Conservation (phyloP, 2,329 filamentous ascomycete genomes). For the Diplodia intermedia region DNA sequence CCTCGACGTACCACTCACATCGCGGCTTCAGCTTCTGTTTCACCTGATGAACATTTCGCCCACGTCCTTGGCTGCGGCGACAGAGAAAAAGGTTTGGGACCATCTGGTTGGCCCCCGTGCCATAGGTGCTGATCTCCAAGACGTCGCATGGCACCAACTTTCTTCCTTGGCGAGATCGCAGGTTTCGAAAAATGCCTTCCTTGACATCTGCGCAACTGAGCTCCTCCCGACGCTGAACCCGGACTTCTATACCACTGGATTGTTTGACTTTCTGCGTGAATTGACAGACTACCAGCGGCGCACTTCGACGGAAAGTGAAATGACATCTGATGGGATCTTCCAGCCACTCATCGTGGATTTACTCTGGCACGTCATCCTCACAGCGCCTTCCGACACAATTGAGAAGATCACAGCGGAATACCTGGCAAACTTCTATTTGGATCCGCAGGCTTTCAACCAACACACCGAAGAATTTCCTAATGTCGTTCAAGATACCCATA, state of each 20-base stretch:
- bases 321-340: constrained; percentile 61
- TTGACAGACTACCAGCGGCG: constrained; percentile 23
- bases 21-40: constrained; percentile 61
- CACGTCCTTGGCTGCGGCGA: constrained; percentile 65
- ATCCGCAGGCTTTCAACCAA: constrained; percentile 39
- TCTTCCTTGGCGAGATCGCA: constrained; percentile 48
- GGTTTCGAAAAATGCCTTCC: constrained; percentile 50
- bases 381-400: constrained; percentile 68
- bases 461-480: constrained; percentile 17
- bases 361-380: constrained; percentile 83
- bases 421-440: constrained; percentile 77
- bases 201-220: constrained; percentile 59
- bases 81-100: constrained; percentile 73
- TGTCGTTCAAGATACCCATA: constrained; percentile 64
- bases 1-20: constrained; percentile 41
- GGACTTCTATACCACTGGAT: constrained; percentile 64
- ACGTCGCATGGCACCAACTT: constrained; percentile 73
- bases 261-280: constrained; percentile 68
- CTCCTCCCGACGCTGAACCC: constrained; percentile 66
- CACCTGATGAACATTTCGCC: constrained; percentile 68
- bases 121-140: constrained; percentile 66
- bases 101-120: constrained; percentile 71
- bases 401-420: constrained; percentile 72
- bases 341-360: constrained; percentile 68
- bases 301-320: constrained; percentile 31